Evolutionary conservation across 2,329 filamentous ascomycete genomes (phyloP), one percentile per base, ranked within the genome.

Genomic region (Shiraia bambusicola): DNA sequence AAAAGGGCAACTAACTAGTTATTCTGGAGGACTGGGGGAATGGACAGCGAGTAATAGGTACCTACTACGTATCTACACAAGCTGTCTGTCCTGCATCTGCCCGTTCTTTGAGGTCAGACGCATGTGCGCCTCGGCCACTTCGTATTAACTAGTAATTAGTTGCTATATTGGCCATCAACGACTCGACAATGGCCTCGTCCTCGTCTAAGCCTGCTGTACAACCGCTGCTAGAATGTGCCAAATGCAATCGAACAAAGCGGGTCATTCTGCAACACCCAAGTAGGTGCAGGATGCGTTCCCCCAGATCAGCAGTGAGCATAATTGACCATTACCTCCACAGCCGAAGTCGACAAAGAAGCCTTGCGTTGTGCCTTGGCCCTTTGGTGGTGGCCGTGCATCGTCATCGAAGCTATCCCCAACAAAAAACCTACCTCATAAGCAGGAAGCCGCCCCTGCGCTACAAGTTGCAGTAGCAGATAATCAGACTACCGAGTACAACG

Each of bases 331-430:
- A n/a, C 46, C 49, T 32, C 32, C 42, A 31, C 37, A 25, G 55
- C 52, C 49, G 52, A 56, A 54, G 37, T 13, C 28, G 17, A n/a
- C 28, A 37, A 62, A 45, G 50, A 48, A 50, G 59, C 56, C 61
- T 63, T 48, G 45, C 47, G 14, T 44, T 24, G 42, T 44, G 45
- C 45, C 46, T 53, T 40, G 19, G n/a, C n/a, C n/a, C n/a, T n/a
- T n/a, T n/a, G n/a, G n/a, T n/a, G 35, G 51, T 43, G 51, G 55
- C 42, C 52, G 45, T 39, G 45, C 37, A 48, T 41, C 49, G 54
- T 54, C 41, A 49, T 36, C 52, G 42, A 34, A 14, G n/a, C 50
- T 49, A 42, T 50, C 47, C 26, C 44, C 51, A 16, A 47, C 33
- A 39, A 40, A 54, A 53, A 55, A 33, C n/a, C n/a, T 53, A 40